Base-by-base conservation (phyloP, 164 flowering plant genomes). In the Hamamelis virginiana region DNA sequence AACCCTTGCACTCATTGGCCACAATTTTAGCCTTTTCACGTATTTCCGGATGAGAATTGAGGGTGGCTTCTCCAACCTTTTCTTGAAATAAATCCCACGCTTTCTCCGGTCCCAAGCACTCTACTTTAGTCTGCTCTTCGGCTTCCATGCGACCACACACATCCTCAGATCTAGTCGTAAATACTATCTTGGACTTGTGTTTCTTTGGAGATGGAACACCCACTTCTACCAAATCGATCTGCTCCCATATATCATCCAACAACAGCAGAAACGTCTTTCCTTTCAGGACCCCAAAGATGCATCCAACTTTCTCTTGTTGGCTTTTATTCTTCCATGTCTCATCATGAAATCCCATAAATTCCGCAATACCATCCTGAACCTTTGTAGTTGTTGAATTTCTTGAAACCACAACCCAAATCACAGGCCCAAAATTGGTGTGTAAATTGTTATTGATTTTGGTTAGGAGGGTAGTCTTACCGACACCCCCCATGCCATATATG, bases 121-220 rank as follows among this genome's bases (percentile, higher is more conserved):
- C 0, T 18, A 72, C 70, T 46, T 59, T n/a, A 1, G 64, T 52
- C 8, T 50, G 51, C 19, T 55, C 50, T 6, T 67, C 66, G 11
- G 71, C 73, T 1, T 46, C 44, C 79, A 76, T 76, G 0, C 19
- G 9, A 1, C 60, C 46, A 19, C 79, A 76, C 48, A 76, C 68
- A n/a, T 61, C 46, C 51, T 53, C 25, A 16, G 67, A 41, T 33
- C 41, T 2, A 6, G 41, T 33, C 2, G 41, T 33, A 33, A 33
- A 33, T 33, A 33, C 22, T 2, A 15, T 55, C 41, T 55, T 55
- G 3, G 11, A 55, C 25, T 55, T 55, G 8, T 55, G 19, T 56
- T 0, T 53, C 1, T 23, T 26, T 21, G 69, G 62, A 26, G 13
- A 38, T 19, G 74, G 74, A 56, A 71, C 15, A 9, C 74, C 69